Percentiles rank a stretch among this genome's conserved stretches.
phyloP scores from a whole-genome alignment of 2,329 filamentous ascomycete species.

The Cladosporium sp. region DNA sequence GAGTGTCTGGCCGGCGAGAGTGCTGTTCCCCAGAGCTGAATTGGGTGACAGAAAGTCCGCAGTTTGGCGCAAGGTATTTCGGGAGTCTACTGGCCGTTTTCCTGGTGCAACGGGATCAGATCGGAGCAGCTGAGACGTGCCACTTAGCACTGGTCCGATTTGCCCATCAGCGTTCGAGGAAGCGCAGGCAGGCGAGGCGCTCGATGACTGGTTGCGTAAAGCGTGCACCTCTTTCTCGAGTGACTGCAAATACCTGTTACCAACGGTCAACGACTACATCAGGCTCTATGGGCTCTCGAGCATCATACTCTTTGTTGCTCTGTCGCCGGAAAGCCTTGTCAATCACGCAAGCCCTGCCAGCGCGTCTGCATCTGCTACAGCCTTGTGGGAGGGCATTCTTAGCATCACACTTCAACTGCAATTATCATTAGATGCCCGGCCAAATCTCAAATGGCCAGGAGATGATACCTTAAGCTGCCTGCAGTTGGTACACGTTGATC shows the following conservation, averaged over 20 bases:
- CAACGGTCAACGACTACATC: background rate
- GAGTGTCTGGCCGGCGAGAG: background rate
- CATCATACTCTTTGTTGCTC: background rate
- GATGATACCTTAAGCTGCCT: background rate
- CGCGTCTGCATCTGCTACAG: background rate
- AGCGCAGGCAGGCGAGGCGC: background rate
- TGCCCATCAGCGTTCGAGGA: background rate
- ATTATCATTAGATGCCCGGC: background rate
- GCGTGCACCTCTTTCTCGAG: background rate
- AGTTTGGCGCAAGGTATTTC: background rate
- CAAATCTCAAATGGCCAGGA: background rate
- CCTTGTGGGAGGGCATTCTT: background rate
- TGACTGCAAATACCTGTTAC: background rate
- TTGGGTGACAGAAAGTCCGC: background rate
- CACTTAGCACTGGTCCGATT: background rate
- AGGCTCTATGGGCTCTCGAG: background rate
- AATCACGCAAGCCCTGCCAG: background rate
- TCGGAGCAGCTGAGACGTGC: background rate
- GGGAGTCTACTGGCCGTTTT: background rate
- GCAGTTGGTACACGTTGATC: background rate
- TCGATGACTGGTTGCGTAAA: background rate
- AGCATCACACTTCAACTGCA: background rate
- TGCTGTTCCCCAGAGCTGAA: background rate
- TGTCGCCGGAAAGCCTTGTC: background rate
- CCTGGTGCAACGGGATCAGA: background rate